Conservation (phyloP, 192 early-diverging fungal species). For the Coemansia sp. region DNA sequence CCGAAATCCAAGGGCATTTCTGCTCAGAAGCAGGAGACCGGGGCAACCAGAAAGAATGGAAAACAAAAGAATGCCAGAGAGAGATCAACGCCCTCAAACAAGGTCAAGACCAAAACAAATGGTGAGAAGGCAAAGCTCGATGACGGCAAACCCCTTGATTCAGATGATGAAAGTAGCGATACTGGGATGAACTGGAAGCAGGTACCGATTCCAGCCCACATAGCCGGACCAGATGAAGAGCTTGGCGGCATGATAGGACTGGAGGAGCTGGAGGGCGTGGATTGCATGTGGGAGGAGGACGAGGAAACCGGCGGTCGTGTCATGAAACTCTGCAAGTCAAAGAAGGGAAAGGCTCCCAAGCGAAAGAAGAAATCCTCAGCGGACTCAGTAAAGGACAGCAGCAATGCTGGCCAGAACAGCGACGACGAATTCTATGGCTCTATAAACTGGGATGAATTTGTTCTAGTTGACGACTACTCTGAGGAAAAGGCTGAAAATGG, state of each 20-base stretch:
- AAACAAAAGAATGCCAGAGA: constrained; percentile 4
- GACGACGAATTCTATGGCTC: constrained; percentile 11
- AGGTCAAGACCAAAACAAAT: constrained; percentile 10
- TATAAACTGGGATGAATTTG: constrained; percentile 57
- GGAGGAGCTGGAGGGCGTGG: constrained; percentile 85
- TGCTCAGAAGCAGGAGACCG: not conserved
- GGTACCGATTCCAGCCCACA: constrained; percentile 51
- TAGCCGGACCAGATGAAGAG: constrained; percentile 62
- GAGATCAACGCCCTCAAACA: not conserved
- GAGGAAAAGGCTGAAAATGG: constrained; percentile 59
- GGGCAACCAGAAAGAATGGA: constrained; percentile 2
- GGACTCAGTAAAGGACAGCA: not conserved
- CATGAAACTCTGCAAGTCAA: constrained; percentile 61
- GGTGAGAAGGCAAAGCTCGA: not conserved
- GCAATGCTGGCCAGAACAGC: constrained; percentile 19
- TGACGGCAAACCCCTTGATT: not conserved
- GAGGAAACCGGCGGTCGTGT: constrained; percentile 61
- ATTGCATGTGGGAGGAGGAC: constrained; percentile 71
- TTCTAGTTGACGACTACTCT: constrained; percentile 80
- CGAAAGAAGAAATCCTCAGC: constrained; percentile 3
- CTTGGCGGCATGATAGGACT: constrained; percentile 80
- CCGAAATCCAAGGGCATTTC: constrained; percentile 17
- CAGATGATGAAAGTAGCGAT: constrained; percentile 9
- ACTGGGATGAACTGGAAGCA: constrained; percentile 64
- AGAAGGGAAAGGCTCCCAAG: not conserved